Evolutionary conservation across 2,329 filamentous ascomycete genomes (phyloP).

Genomic region (Xylogone sp.): DNA sequence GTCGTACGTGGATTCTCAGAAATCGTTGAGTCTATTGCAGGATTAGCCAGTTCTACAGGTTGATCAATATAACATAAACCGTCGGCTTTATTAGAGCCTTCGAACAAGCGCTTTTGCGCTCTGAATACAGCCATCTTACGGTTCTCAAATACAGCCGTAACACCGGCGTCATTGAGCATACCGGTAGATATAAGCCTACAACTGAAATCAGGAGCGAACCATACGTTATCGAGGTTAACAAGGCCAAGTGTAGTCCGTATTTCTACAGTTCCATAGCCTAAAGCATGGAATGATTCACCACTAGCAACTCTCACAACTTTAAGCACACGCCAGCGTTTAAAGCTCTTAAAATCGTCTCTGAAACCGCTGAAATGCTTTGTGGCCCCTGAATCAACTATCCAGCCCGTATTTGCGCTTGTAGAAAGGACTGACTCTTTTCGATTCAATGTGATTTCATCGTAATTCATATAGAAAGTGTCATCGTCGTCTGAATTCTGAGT

Average conservation of each 20-base stretch:
- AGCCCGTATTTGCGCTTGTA: background rate
- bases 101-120: background rate
- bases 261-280: background rate
- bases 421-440: background rate
- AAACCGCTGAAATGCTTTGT: background rate
- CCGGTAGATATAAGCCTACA: background rate
- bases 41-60: background rate
- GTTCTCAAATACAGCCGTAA: background rate
- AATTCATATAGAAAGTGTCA: background rate
- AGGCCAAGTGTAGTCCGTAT: background rate
- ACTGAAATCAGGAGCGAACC: background rate
- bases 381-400: background rate
- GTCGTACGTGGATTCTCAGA: background rate
- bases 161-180: background rate
- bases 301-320: background rate
- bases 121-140: background rate
- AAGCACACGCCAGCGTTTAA: background rate
- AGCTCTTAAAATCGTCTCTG: background rate
- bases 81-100: background rate
- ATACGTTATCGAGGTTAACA: background rate
- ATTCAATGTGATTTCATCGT: background rate
- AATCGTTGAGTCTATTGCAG: background rate
- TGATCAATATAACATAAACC: background rate
- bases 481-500: background rate
- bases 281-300: background rate